Percentiles rank a stretch among this genome's conserved stretches.
phyloP scores from a whole-genome alignment of 2,329 filamentous ascomycete species.

The Ophiocordyceps unilateralis region DNA sequence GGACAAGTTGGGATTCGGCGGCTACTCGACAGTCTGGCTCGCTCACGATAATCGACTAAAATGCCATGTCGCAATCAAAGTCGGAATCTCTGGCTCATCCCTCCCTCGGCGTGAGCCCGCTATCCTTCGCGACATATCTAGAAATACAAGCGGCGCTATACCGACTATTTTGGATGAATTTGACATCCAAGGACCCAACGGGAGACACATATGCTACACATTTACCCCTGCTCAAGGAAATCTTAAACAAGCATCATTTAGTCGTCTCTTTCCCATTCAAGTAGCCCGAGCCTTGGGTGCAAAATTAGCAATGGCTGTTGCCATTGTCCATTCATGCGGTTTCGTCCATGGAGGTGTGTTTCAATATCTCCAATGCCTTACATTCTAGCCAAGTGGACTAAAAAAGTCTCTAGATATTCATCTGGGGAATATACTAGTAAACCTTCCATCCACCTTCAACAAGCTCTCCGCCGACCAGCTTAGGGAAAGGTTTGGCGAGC shows the following conservation, averaged over 20 bases:
- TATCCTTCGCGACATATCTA: neutral
- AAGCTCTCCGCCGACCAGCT: constrained; percentile 13
- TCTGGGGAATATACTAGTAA: constrained; percentile 8
- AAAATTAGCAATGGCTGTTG: constrained; percentile 6
- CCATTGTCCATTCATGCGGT: constrained; percentile 9
- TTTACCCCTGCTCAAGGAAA: neutral
- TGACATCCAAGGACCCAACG: constrained; percentile 1
- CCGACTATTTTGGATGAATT: constrained; percentile 1
- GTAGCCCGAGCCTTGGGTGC: constrained; percentile 1
- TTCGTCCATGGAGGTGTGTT: constrained; percentile 10
- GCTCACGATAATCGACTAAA: constrained; percentile 12
- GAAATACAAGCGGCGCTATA: neutral
- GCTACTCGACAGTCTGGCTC: constrained; percentile 23
- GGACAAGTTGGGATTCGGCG: constrained; percentile 21
- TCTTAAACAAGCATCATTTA: neutral
- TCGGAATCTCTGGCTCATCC: neutral
- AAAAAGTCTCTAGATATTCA: constrained; percentile 7
- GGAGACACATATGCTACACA: constrained; percentile 1
- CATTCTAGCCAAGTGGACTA: too few relatives aligned
- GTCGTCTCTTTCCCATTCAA: neutral
- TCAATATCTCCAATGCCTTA: too few relatives aligned
- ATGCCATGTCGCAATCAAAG: constrained; percentile 4
- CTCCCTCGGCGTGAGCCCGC: neutral
- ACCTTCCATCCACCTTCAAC: constrained; percentile 4
- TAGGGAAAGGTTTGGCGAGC: constrained; percentile 13